Percentiles rank a stretch among this genome's conserved stretches.
These are phyloP conservation scores for Hemisphaericaspora xylofermentans DNA, from an alignment of 1,139 yeast genomes.

Conservation along the genomic window DNA sequence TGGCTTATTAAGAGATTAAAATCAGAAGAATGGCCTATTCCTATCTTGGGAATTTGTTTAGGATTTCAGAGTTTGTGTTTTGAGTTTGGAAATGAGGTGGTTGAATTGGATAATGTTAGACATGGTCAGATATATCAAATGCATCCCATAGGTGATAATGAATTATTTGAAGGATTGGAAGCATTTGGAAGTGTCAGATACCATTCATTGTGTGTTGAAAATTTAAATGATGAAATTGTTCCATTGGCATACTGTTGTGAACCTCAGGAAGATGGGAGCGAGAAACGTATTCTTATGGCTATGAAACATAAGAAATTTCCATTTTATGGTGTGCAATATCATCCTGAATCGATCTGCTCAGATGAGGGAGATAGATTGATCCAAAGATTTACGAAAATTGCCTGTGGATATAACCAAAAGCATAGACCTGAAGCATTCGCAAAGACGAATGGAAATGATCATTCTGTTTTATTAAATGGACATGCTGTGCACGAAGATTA, in stretches of 20 bases:
- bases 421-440: constrained; percentile 13
- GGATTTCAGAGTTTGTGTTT: constrained; percentile 87
- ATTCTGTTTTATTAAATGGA: constrained; percentile 7
- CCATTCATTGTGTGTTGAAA: constrained; percentile 73
- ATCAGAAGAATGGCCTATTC: constrained; percentile 35
- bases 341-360: constrained; percentile 94
- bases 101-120: constrained; percentile 55
- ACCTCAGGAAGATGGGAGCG: constrained; percentile 26
- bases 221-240: constrained; percentile 31
- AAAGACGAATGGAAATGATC: constrained; percentile 1
- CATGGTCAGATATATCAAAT: constrained; percentile 84
- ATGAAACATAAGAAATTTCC: constrained; percentile 62
- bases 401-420: constrained; percentile 36
- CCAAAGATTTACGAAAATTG: constrained; percentile 59
- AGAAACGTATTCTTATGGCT: constrained; percentile 68
- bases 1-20: constrained; percentile 40
- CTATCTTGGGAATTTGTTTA: constrained; percentile 86
- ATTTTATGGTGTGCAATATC: constrained; percentile 93
- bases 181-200: constrained; percentile 75
- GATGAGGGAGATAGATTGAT: constrained; percentile 59
- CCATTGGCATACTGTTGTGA: constrained; percentile 59
- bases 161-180: constrained; percentile 13
- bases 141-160: constrained; percentile 31
- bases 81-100: constrained; percentile 59
- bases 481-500: constrained; percentile 15